phyloP scores from a whole-genome alignment of 2,329 filamentous ascomycete genomes.

The Aspergillus bombycis region DNA sequence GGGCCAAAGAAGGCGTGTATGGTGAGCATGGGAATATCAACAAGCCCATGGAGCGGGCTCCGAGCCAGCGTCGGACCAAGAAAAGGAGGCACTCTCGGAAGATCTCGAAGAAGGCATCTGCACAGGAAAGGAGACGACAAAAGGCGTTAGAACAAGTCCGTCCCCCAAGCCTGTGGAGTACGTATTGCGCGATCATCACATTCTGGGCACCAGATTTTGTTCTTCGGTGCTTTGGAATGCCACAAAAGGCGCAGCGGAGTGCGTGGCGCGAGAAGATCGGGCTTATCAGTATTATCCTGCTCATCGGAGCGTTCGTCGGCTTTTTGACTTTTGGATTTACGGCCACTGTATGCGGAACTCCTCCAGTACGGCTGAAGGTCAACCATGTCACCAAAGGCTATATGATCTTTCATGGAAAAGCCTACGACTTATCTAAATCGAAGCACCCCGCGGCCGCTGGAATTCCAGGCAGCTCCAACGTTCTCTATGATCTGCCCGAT shows the following conservation, averaged over 20 bases:
- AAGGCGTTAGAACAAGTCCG: slow-evolving; percentile 66
- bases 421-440: slow-evolving; percentile 79
- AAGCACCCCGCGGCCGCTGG: slow-evolving; percentile 79
- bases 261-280: slow-evolving; percentile 99
- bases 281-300: slow-evolving; percentile 86
- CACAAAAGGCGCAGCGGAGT: slow-evolving; percentile 80
- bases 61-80: slow-evolving; percentile 42
- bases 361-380: slow-evolving; percentile 72
- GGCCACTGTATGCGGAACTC: slow-evolving; percentile 76
- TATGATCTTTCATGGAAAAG: slow-evolving; percentile 95
- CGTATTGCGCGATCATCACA: slow-evolving; percentile 91
- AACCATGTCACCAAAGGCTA: slow-evolving; percentile 81
- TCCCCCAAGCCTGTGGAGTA: slow-evolving; percentile 88
- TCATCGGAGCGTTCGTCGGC: slow-evolving; percentile 86
- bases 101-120: slow-evolving; percentile 57
- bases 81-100: slow-evolving; percentile 69
- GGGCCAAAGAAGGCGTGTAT: slow-evolving; percentile 43
- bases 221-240: slow-evolving; percentile 82
- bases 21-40: slow-evolving; percentile 40
- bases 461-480: slow-evolving; percentile 73
- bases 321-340: slow-evolving; percentile 98
- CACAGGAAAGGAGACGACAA: slow-evolving; percentile 63
- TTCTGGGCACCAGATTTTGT: slow-evolving; percentile 92
- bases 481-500: slow-evolving; percentile 81
- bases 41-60: slow-evolving; percentile 47